Base-by-base conservation (phyloP, 1,284 basidiomycete genomes). In the Leccinum angustisporum region DNA sequence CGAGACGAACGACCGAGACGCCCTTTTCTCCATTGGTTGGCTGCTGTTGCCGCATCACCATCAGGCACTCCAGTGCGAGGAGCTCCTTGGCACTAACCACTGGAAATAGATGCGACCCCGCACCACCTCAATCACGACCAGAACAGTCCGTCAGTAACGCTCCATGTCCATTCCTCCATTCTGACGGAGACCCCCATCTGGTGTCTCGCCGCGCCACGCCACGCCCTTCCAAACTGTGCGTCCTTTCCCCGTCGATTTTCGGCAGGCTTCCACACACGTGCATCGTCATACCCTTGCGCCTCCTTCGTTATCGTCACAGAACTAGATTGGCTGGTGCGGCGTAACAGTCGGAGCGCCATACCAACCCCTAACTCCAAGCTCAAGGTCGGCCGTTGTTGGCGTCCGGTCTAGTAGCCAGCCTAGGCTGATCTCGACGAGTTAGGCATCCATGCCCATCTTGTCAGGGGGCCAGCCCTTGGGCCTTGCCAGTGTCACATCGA, bases 41-140 rank as follows among this genome's bases (percentile, higher is more conserved):
- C 43, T 7, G 11, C 18, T 13, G 43, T 46, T 11, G 50, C 63
- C 6, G 51, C 46, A 6, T 46, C 38, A 8, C 31, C 27, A 30
- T 1, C 57, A 70, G 65, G 69, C 53, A 62, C 67, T 18, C 7
- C 25, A 27, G 4, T 27, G 6, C 25, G 11, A 9, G 27, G 21
- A 52, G 61, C 54, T 34, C 18, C 30, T n/a, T 56, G 27, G 27
- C 21, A 51, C 43, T 7, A 3, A 27, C 54, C 36, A 48, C 64
- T 56, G 21, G 33, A 57, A 54, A 60, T 53, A 11, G 16, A 43
- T 52, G 27, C 55, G 14, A 13, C 55, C 18, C 30, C 14, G 1
- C 52, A n/a, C 54, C 40, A 18, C 48, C 43, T 58, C 50, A 56
- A 57, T 52, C 38, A 34, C 18, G 11, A 21, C 18, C 7, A 7